These are phyloP conservation scores for Fusarium sulawesiense DNA, from an alignment of 2,329 filamentous ascomycete genomes.

Conservation along the genomic window DNA sequence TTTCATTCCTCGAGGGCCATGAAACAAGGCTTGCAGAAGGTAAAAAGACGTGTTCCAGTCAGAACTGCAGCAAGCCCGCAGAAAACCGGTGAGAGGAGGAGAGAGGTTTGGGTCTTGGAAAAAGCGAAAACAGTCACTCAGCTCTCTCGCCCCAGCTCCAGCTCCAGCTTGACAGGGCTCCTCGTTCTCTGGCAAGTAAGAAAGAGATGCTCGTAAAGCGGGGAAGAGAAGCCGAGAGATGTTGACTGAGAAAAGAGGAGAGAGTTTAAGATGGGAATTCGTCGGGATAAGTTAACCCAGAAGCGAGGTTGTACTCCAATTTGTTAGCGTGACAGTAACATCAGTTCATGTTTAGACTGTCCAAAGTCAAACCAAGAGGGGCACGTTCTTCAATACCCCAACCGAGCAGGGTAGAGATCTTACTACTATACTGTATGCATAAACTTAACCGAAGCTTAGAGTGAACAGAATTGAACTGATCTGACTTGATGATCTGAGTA, in stretches of 20 bases:
- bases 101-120: not conserved
- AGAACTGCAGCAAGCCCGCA: constrained; percentile 19
- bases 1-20: not conserved
- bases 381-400: constrained; percentile 9
- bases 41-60: constrained; percentile 13
- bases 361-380: constrained; percentile 1
- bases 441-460: not conserved
- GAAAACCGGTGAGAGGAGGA: constrained; percentile 17
- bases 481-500: constrained; percentile 43
- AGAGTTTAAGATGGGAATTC: constrained; percentile 6
- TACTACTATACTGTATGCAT: not conserved
- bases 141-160: not conserved
- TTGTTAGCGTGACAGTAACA: constrained; percentile 11
- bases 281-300: not conserved
- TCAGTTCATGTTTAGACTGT: constrained; percentile 32
- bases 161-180: constrained; percentile 38
- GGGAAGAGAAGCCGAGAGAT: constrained; percentile 2
- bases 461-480: constrained; percentile 23
- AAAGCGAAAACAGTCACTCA: not conserved
- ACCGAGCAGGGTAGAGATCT: not conserved
- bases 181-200: not conserved
- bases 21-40: constrained; percentile 4
- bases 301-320: constrained; percentile 20
- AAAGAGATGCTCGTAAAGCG: constrained; percentile 3
- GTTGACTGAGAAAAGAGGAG: constrained; percentile 23